Evolutionary conservation across 2,329 filamentous ascomycete species (phyloP).

Genomic region (Fusarium albidum): DNA sequence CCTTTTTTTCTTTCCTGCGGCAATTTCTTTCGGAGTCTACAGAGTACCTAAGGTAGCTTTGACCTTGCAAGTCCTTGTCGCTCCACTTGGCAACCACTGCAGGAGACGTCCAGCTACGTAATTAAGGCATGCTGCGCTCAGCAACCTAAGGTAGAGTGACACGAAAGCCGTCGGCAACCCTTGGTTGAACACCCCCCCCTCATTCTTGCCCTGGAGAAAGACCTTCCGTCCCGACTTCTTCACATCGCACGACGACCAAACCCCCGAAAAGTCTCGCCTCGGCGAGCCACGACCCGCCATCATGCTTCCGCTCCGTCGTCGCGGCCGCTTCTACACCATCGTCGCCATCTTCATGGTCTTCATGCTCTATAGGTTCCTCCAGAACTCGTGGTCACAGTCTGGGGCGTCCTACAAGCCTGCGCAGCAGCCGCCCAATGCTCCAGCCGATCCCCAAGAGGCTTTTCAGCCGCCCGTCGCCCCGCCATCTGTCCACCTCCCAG

Average conservation of each 20-base stretch:
- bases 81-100: neutral
- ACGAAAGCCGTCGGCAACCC: conserved; percentile 15
- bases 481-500: conserved; percentile 25
- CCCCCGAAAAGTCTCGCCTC: conserved; percentile 33
- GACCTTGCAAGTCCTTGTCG: neutral
- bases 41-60: too few relatives aligned
- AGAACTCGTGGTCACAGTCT: conserved; percentile 50
- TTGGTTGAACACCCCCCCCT: conserved; percentile 8
- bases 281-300: conserved; percentile 34
- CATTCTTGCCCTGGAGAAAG: neutral
- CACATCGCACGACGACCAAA: conserved; percentile 4
- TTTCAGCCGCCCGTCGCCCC: conserved; percentile 28
- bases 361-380: conserved; percentile 59
- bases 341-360: conserved; percentile 64
- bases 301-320: conserved; percentile 63
- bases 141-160: conserved; percentile 15
- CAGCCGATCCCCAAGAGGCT: conserved; percentile 24
- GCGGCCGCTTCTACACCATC: conserved; percentile 68
- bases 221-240: neutral
- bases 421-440: conserved; percentile 16
- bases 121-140: conserved; percentile 22
- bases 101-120: neutral
- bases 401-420: conserved; percentile 17
- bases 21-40: neutral
- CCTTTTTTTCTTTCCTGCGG: neutral